Evolutionary conservation across 2,329 filamentous ascomycete genomes (phyloP), one percentile per base, ranked within the genome.

Genomic region (Dothidotthia symphoricarpi): DNA sequence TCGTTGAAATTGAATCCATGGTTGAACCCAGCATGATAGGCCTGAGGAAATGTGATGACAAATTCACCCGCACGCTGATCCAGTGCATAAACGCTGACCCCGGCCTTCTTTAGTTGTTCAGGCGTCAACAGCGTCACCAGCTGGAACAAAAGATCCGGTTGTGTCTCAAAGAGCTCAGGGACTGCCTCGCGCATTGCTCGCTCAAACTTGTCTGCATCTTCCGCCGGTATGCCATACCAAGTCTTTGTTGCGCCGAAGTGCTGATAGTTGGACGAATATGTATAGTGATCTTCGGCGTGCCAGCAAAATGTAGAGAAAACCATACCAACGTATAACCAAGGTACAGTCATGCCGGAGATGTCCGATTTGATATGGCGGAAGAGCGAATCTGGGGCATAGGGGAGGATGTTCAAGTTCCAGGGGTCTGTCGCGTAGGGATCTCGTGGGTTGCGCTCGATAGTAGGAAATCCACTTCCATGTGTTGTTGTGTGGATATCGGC

Each of bases 241-340:
- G 93, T 98, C 71, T 98, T 98, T 2, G 93, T 98, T 1, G 90
- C 89, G 8, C 93, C 93, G 57, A 98, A 95, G 58, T 98, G 93
- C 64, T 98, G 93, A 57, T 97, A 98, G 53, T 98, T 98, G 35
- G 93, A 86, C 1, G 93, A 98, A 63, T 97, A 98, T 2, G 93
- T 85, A 63, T 95, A 96, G 61, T 98, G 93, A 59, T 98, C 93
- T 61, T 98, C 93, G 49, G 95, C 96, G 65, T 98, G 93, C 93
- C 93, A 98, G 68, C 93, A 98, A 61, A 98, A 98, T 0, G 93
- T 97, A 0, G 93, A 98, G 64, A 98, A 98, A 26, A 95, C 94
- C 93, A 98, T 98, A 45, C 93, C 93, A 3, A 98, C 93, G 61
- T 98, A 98, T 3, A 98, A 82, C 93, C 93, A 98, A 0, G 93